Base-by-base conservation (phyloP, 1,139 yeast genomes). In the Magnusiomyces ingens region DNA sequence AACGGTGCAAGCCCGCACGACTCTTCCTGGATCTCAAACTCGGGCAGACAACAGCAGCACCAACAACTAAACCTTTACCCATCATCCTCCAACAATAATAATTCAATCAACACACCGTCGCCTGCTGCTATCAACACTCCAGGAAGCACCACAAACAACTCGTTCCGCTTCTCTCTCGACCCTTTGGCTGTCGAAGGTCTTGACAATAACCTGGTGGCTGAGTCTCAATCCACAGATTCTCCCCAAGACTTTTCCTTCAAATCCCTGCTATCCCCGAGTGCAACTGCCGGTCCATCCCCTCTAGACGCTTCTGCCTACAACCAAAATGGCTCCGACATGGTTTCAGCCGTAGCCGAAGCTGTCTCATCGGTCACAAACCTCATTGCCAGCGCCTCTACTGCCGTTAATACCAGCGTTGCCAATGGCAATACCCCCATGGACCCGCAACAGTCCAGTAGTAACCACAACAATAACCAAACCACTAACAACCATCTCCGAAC, bases 171-270 rank as follows among this genome's bases (percentile, higher is more conserved):
- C 48, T 63, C 69, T 35, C 59, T 67, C 18, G 70, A 67, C 49
- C 68, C 71, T 1, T 56, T 67, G 53, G 71, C 68, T 1, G 61
- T 67, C 40, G 71, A 67, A 52, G 71, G 70, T 4, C 58, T 67
- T 26, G 71, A 67, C 49, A 50, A 43, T 15, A 50, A 41, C 32
- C 49, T 43, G 3, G 32, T 26, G 4, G 32, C 35, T 21, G 35
- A 43, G 21, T 15, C 21, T 26, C 35, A 26, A 8, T 12, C 15
- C 32, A 19, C 29, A 11, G 17, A 12, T n/a, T 43, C 45, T 3
- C 45, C 45, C 2, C 45, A 22, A 12, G 45, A 43, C 32, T 26
- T 26, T 12, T 3, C 45, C 19, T 43, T 12, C 12, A 43, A 22
- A 10, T 21, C 15, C 35, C n/a, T 12, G 10, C 13, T 21, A 3